Base-by-base conservation (phyloP, 2,329 filamentous ascomycete species). In the Bipolaris zeicola region DNA sequence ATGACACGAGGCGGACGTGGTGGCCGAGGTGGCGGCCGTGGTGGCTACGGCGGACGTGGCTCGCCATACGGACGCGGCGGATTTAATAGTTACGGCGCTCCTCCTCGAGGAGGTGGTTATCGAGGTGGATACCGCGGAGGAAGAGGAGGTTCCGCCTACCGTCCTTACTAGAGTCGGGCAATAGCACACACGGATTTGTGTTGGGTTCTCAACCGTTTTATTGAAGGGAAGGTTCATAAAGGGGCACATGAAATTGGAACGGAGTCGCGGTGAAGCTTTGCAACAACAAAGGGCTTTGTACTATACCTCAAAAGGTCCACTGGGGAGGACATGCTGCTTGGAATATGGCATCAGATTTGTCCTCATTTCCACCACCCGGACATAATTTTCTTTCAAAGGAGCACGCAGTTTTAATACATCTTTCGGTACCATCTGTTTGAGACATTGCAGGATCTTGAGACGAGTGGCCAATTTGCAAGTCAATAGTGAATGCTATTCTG, bases 1-100 rank as follows among this genome's bases (percentile, higher is more conserved):
- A 94, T 99, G 92, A 89, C 86, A 38, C 87, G 94, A 62, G 92
- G 92, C 54, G 83, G 91, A 49, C 87, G 87, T 34, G 82, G 84
- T 26, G 78, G 87, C 65, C 82, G 87, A 67, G 74, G 78, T 46
- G 80, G 81, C 41, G 80, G 77, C 64, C 73, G 64, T 20, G 69
- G 76, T 33, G 72, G 76, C 38, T 72, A 73, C 51, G 81, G 82
- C 47, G 78, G 83, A 60, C 85, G 86, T 42, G 84, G 82, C 37
- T 84, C 81, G 59, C 72, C 75, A 59, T 80, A 80, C 50, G 77
- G 64, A 20, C 58, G 60, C 13, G 53, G 60, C 11, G 58, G 65
- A 8, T 60, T 54, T 16, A 64, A 77, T 53, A 65, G 63, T 31
- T 66, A 63, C 31, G 65, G 69, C 26, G 66, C 73, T 50, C 76